Evolutionary conservation across 2,329 filamentous ascomycete genomes (phyloP).

Genomic region (Talaromyces albobiverticillius): DNA sequence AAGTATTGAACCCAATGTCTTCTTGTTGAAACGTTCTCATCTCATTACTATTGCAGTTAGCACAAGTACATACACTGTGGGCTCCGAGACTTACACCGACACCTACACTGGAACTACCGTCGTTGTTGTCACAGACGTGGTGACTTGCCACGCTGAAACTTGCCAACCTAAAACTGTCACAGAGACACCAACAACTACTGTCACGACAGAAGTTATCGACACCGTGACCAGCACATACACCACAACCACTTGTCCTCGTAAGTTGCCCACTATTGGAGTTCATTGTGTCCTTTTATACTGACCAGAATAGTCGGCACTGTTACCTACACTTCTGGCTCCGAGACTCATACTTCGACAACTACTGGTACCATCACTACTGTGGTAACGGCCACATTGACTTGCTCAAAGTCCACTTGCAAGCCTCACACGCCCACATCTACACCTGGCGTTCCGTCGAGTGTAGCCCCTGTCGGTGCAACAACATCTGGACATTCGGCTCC

Average conservation of each 20-base stretch:
- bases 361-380: constrained; percentile 14
- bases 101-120: constrained; percentile 12
- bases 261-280: background rate
- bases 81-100: constrained; percentile 9
- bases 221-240: background rate
- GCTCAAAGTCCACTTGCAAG: constrained; percentile 9
- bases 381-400: constrained; percentile 13
- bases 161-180: constrained; percentile 10
- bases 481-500: background rate
- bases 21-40: background rate
- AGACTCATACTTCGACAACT: constrained; percentile 9
- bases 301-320: background rate
- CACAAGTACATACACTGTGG: constrained; percentile 12
- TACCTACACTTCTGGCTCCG: constrained; percentile 6
- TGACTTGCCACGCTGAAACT: constrained; percentile 14
- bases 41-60: constrained; percentile 2
- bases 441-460: background rate
- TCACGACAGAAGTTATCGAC: background rate
- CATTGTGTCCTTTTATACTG: background rate
- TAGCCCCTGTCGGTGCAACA: background rate
- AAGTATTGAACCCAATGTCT: background rate
- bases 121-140: constrained; percentile 9
- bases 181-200: constrained; percentile 2
- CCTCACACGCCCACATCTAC: constrained; percentile 10
- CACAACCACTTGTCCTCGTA: constrained; percentile 15